Percentiles rank a stretch among this genome's conserved stretches.
Conservation (phyloP, 1,139 yeast genomes). For the Saccharomyces hybrid region DNA sequence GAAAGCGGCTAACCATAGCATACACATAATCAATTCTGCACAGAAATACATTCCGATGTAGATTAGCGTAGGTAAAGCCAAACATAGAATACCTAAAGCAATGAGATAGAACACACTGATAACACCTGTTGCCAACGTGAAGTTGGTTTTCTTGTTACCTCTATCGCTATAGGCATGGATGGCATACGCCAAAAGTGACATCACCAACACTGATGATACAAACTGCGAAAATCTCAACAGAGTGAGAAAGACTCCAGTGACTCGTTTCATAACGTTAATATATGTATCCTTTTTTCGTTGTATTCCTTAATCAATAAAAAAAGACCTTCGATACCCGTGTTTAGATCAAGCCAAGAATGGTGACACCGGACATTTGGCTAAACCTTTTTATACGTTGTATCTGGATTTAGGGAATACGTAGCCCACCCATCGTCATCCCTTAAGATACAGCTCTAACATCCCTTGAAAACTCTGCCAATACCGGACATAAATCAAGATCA, state of each 20-base stretch:
- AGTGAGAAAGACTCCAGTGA: background rate
- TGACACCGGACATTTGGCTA: background rate
- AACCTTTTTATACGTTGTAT: background rate
- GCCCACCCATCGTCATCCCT: no score
- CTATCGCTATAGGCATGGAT: conserved; percentile 12
- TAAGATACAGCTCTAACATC: no score
- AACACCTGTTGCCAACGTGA: conserved; percentile 22
- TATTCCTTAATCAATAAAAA: background rate
- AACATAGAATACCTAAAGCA: conserved; percentile 8
- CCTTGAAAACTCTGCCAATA: no score
- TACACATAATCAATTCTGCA: conserved; percentile 16
- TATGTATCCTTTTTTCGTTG: background rate
- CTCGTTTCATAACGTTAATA: background rate
- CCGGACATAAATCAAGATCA: no score
- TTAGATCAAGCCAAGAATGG: no score
- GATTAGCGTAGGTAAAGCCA: conserved; percentile 12
- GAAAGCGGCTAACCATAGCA: conserved; percentile 26
- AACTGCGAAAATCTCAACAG: conserved; percentile 18
- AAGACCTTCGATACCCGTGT: background rate
- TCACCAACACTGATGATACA: conserved; percentile 17
- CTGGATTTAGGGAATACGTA: no score
- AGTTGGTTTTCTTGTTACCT: conserved; percentile 21
- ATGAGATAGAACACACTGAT: conserved; percentile 20
- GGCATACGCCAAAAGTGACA: conserved; percentile 21
- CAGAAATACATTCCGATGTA: conserved; percentile 17